Evolutionary conservation across 2,329 filamentous ascomycete genomes (phyloP).

Genomic region (Didymella lethalis): DNA sequence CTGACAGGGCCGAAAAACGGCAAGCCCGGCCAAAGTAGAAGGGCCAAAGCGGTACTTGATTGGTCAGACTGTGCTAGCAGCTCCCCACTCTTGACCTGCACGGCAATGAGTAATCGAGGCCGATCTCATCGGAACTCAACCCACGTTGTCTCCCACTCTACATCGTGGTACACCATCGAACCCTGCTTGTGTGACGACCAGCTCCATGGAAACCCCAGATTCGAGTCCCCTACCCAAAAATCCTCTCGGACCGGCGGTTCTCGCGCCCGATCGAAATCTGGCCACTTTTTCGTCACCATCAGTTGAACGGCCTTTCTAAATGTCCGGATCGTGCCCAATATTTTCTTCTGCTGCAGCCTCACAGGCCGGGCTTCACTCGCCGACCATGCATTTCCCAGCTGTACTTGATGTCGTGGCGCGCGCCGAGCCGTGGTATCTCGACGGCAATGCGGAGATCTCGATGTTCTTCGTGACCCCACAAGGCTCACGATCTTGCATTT

Average conservation of each 20-base stretch:
- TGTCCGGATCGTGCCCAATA: background rate
- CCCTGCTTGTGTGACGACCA: slow-evolving; percentile 2
- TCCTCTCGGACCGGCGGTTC: background rate
- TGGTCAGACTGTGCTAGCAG: background rate
- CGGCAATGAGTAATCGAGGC: background rate
- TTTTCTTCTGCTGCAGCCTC: background rate
- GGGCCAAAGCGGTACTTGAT: background rate
- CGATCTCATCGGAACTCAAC: slow-evolving; percentile 1
- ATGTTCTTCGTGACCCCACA: background rate
- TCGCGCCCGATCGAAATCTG: background rate
- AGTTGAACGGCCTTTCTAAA: background rate
- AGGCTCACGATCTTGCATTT: slow-evolving; percentile 4
- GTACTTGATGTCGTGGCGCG: background rate
- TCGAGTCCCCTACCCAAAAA: background rate
- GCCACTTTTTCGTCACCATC: background rate
- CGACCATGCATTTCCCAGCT: background rate
- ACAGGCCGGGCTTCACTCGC: background rate
- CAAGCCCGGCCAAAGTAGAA: background rate
- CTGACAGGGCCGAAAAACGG: background rate
- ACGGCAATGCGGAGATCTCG: background rate
- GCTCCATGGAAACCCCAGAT: background rate
- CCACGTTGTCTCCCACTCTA: background rate
- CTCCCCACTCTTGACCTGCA: background rate
- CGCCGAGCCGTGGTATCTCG: background rate
- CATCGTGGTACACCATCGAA: background rate